Evolutionary conservation across 2,329 filamentous ascomycete species (phyloP).

Genomic region (Dactylellina drechsleri): DNA sequence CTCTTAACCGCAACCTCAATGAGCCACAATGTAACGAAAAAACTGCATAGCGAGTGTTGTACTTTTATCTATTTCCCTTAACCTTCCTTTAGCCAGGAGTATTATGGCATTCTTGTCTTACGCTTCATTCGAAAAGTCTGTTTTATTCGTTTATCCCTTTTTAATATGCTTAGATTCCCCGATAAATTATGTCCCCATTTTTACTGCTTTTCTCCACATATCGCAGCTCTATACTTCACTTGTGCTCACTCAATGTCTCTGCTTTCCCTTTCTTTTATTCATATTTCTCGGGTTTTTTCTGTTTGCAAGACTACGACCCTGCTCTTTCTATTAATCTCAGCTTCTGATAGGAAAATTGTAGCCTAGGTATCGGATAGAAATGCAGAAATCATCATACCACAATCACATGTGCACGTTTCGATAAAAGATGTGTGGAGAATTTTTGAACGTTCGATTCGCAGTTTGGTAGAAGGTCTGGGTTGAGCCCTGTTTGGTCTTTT

Average conservation of each 20-base stretch:
- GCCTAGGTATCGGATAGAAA: too few relatives aligned
- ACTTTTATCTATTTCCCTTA: conserved; percentile 3
- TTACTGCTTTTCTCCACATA: background rate
- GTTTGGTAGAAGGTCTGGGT: background rate
- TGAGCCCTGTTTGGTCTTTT: background rate
- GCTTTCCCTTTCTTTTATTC: too few relatives aligned
- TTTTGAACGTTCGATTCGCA: too few relatives aligned
- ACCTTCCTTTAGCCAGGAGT: background rate
- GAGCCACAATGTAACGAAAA: conserved; percentile 5
- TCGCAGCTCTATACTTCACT: background rate
- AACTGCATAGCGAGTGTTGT: conserved; percentile 49
- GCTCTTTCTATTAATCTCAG: too few relatives aligned
- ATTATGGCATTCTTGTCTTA: conserved; percentile 1
- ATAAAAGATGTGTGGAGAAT: too few relatives aligned
- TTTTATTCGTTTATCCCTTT: background rate
- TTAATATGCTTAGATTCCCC: background rate
- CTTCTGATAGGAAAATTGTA: too few relatives aligned
- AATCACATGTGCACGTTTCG: too few relatives aligned
- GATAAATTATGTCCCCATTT: conserved; percentile 5
- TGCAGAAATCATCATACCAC: too few relatives aligned
- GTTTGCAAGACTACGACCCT: too few relatives aligned
- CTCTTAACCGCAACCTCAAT: background rate
- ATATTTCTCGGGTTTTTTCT: too few relatives aligned
- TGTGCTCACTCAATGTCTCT: too few relatives aligned
- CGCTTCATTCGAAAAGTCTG: too few relatives aligned